These are phyloP conservation scores for Auriculariales sp. DNA, from an alignment of 768 basidiomycete genomes.

Conservation along the genomic window DNA sequence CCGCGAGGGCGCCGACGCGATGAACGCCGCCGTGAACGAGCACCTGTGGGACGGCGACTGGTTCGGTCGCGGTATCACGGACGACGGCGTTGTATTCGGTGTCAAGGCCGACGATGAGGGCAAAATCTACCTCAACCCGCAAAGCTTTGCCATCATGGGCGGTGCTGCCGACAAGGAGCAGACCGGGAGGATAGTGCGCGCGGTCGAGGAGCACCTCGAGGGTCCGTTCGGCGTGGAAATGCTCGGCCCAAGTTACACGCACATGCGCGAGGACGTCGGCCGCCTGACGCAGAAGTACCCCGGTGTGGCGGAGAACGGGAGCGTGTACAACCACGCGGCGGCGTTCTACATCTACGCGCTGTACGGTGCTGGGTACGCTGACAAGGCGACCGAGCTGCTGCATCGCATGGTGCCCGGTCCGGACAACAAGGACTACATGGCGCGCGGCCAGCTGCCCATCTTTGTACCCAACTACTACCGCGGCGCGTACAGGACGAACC, in stretches of 20 bases:
- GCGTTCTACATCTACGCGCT: slow-evolving; percentile 2
- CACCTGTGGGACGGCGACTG: slow-evolving; percentile 1
- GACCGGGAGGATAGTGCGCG: background rate
- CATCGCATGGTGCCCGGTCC: background rate
- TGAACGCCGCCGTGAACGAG: background rate
- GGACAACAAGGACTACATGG: background rate
- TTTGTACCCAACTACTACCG: slow-evolving; percentile 1
- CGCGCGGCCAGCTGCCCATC: background rate
- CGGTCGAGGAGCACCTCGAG: slow-evolving; percentile 1
- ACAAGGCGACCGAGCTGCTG: background rate
- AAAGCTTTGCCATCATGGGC: background rate
- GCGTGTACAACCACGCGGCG: slow-evolving; percentile 1
- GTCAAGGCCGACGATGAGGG: slow-evolving; percentile 1
- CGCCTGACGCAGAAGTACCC: slow-evolving; percentile 1
- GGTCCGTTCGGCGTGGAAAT: background rate
- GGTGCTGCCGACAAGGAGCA: background rate
- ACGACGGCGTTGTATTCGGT: background rate
- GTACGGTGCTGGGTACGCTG: background rate
- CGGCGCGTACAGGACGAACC: slow-evolving; percentile 1
- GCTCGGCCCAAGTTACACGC: background rate
- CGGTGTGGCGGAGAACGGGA: background rate
- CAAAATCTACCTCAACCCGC: slow-evolving; percentile 1
- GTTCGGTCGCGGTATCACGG: background rate
- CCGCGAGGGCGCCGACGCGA: background rate
- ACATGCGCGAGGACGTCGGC: slow-evolving; percentile 1